Evolutionary conservation across 2,329 filamentous ascomycete genomes (phyloP), one percentile per base, ranked within the genome.

Genomic region (Neofusicoccum ribis): DNA sequence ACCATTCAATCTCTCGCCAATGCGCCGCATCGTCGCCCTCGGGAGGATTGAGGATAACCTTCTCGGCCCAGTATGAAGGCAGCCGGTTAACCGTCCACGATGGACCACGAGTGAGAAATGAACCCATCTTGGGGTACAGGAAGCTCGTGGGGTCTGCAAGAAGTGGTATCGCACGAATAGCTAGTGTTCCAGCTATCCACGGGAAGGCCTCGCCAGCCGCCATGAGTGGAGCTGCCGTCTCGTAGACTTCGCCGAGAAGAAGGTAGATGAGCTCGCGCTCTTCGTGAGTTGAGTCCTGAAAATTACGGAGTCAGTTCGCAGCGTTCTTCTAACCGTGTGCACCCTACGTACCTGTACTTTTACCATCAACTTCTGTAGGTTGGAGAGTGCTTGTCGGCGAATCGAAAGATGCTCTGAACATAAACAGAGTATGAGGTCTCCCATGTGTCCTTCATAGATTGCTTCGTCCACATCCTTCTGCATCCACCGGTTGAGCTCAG

Each of bases 91-190:
- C 73, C 12, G 88, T 84, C 94, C 94, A 98, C 27, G 83, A 77
- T 0, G 94, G 93, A 0, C 88, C 86, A 60, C 88, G 88, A 23
- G 91, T 91, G 41, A 98, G 85, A 75, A 93, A 97, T 5, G 84
- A 83, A 80, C 96, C 97, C 77, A 95, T 81, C 74, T 97, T 97
- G 65, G 88, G 86, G 75, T 97, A 98, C 43, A 97, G 85, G 67
- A 86, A 87, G 73, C 96, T 92, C 15, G 92, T 83, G 0, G 94
- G 94, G 67, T 92, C 89, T 23, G 84, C 85, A 51, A 96, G 79
- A 15, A 96, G 87, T 1, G 85, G 80, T 7, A 96, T 82, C 1
- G 89, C 87, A 68, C 88, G 87, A 52, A 85, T 84, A 7, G 92
- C 89, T 71, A 97, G 95, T 11, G 90, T 86, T n/a, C 88, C 85